Base-by-base conservation (phyloP, 2,329 filamentous ascomycete species). In the Colletotrichum limetticola region DNA sequence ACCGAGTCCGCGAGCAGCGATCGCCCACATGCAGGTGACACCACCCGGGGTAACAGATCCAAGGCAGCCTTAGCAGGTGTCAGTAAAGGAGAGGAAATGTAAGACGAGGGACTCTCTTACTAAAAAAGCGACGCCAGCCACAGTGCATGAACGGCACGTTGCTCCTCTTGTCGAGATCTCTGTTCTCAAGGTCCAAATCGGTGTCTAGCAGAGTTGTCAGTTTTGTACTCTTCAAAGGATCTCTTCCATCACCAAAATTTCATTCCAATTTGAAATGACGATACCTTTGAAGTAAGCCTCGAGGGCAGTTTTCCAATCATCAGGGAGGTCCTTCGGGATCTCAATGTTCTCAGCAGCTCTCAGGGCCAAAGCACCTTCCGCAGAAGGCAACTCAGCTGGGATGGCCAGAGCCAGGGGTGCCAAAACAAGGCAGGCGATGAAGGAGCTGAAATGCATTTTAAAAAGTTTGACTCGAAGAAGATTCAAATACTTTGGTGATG, bases 11-110 rank as follows among this genome's bases (percentile, higher is more conserved):
- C 65, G 65, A 14, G 65, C 65, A 11, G 65, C 56, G 6, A 67
- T 61, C 30, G 65, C 65, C 65, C 65, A 67, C 65, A 67, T 67
- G 42, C 65, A 67, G 1, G 65, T 67, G 28, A 67, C 65, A 28
- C 65, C 56, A 11, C 65, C 65, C 4, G 65, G 42, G 4, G 65
- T 53, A 4, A 67, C 26, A 52, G 65, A 67, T 22, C 65, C 65
- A 53, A 67, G 65, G 42, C 65, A 67, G 56, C 65, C 65, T 67
- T 24, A 2, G 0, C 11, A 7, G 6, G 8, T 30, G 19, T 63
- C 4, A 63, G 60, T 16, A 14, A 30, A 7, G 3, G 3, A 4
- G 12, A n/a, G 16, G 5, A 35, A 14, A 8, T 12, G 4, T 6
- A 6, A 1, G 19, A 16, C 7, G 14, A n/a, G 12, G 12, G 11